These are phyloP conservation scores for Opeltia flavorubescens DNA, from an alignment of 495 filamentous ascomycete species.

Conservation along the genomic window DNA sequence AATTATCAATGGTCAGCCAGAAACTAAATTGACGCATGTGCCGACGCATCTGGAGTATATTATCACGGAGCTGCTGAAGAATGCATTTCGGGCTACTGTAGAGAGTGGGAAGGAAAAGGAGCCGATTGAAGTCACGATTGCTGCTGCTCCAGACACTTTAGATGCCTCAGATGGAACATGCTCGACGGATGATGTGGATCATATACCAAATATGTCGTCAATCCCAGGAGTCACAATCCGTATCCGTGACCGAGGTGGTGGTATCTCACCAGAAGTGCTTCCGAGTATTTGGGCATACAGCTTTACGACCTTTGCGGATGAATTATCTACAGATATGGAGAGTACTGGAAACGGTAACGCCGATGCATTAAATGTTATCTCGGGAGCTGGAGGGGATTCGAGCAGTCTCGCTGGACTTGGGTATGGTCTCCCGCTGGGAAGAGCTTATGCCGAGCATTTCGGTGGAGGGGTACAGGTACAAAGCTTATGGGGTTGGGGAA, in stretches of 20 bases:
- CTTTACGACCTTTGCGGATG: constrained; percentile 84
- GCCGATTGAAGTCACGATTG: constrained; percentile 83
- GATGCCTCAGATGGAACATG: constrained; percentile 1
- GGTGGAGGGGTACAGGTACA: constrained; percentile 90
- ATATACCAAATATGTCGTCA: constrained; percentile 24
- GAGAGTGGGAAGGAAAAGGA: constrained; percentile 66
- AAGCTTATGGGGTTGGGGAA: constrained; percentile 90
- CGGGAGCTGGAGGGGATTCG: constrained; percentile 46
- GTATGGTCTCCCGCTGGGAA: constrained; percentile 80
- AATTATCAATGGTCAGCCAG: constrained; percentile 66
- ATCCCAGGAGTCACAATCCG: constrained; percentile 86
- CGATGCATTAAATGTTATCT: constrained; percentile 61
- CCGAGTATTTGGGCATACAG: constrained; percentile 89
- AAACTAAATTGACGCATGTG: constrained; percentile 75
- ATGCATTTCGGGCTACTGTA: constrained; percentile 84
- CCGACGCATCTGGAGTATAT: constrained; percentile 97
- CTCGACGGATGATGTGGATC: constrained; percentile 16
- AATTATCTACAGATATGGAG: constrained; percentile 22
- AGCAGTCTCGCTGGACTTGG: constrained; percentile 83
- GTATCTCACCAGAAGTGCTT: constrained; percentile 68
- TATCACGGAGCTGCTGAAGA: constrained; percentile 88
- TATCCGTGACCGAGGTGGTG: constrained; percentile 88
- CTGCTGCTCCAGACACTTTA: constrained; percentile 54
- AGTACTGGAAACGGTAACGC: constrained; percentile 31
- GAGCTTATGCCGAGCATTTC: constrained; percentile 97